Base-by-base conservation (phyloP, 1,284 basidiomycete genomes). In the Ganoderma lucidum region DNA sequence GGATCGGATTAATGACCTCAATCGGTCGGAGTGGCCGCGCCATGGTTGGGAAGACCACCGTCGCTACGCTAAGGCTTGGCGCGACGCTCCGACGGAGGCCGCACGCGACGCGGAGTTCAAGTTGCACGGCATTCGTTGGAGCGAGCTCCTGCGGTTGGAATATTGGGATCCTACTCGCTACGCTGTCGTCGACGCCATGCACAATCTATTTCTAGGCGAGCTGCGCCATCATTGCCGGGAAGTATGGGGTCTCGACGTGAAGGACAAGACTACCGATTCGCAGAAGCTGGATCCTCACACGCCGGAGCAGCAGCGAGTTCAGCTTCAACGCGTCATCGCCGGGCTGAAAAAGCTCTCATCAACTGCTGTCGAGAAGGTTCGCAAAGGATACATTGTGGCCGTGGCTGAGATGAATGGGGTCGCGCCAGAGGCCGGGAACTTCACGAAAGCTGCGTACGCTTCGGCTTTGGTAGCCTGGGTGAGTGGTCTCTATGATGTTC, bases 101-200 rank as follows among this genome's bases (percentile, higher is more conserved):
- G 71, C 72, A 23, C 70, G 73, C n/a, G 64, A 78, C 6, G 48
- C 41, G 6, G 65, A 79, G 15, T 78, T 78, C 63, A 70, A 77
- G 44, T 30, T 69, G 10, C 42, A 78, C 58, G 79, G 81, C 2
- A 71, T 84, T 2, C 75, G 78, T 0, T 84, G 80, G 80, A 79
- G 79, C 6, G 74, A 78, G 51, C 73, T 85, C 1, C 78, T 79
- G 65, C 58, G 70, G 10, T 74, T 84, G 5, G 74, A 75, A 2
- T 84, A 84, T 63, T 84, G 80, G 80, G 76, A 83, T 70, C 82
- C 80, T 2, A 71, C 78, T 6, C 45, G 35, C 2, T 56, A 48
- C 61, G 17, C 77, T 77, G 68, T 69, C 23, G 51, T 64, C 17
- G 63, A 64, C 19, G 51, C 51, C 1, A 64, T 64, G 63, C 63